phyloP scores from a whole-genome alignment of 352 stramenopile genomes.

The Phytophthora pisi region DNA sequence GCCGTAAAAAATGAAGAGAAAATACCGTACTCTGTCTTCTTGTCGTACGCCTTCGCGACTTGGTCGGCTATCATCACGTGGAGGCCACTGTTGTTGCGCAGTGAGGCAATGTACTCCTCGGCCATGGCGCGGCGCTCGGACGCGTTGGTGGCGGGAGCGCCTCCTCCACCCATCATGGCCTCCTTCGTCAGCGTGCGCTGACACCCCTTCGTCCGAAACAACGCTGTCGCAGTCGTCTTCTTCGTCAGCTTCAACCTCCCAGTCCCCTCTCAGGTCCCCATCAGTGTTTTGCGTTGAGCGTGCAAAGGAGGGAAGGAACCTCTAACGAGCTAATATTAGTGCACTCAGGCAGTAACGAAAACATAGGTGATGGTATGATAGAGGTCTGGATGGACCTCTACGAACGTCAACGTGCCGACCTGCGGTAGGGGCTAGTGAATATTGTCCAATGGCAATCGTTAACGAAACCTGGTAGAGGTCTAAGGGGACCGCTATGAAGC shows the following conservation, averaged over 20 bases:
- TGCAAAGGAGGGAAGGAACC: conserved; percentile 1
- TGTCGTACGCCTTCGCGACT: background rate
- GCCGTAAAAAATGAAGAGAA: background rate
- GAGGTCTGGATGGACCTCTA: background rate
- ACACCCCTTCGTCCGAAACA: background rate
- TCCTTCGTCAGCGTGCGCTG: background rate
- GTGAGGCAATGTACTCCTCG: background rate
- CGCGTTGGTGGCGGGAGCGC: background rate
- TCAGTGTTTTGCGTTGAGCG: background rate
- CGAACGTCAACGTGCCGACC: background rate
- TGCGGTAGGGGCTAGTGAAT: background rate
- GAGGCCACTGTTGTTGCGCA: background rate
- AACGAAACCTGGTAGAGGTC: background rate
- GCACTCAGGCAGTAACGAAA: background rate
- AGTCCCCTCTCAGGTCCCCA: background rate
- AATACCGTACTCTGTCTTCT: background rate
- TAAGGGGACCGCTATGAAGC: background rate
- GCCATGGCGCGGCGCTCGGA: background rate
- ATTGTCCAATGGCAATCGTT: background rate
- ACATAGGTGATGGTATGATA: background rate
- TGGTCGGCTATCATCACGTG: background rate
- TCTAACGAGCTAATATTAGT: conserved; percentile 1
- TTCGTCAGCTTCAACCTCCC: background rate
- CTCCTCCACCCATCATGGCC: background rate
- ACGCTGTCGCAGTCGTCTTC: background rate